These are phyloP conservation scores for Arthrobotrys iridis DNA, from an alignment of 2,329 filamentous ascomycete species.

Conservation along the genomic window DNA sequence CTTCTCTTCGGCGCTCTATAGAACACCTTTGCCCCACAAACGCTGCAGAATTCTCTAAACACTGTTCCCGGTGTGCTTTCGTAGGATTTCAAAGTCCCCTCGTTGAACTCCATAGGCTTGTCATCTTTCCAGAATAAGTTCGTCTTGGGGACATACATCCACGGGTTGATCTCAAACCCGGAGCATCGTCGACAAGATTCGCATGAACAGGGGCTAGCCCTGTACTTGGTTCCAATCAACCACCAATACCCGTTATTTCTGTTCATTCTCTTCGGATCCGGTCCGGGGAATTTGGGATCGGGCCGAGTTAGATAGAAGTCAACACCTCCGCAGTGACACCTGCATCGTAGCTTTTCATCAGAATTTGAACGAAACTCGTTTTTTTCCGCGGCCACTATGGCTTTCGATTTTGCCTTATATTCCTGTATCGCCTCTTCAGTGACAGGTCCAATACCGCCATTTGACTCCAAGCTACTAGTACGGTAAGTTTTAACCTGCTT, in stretches of 20 bases:
- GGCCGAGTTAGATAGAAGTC: conserved; percentile 40
- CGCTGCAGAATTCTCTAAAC: conserved; percentile 29
- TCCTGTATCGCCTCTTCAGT: neutral
- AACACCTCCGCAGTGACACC: conserved; percentile 41
- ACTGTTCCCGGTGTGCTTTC: conserved; percentile 30
- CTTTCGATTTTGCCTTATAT: conserved; percentile 29
- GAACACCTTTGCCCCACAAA: conserved; percentile 43
- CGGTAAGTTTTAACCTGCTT: conserved; percentile 16
- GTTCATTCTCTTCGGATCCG: conserved; percentile 13
- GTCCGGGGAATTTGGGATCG: neutral
- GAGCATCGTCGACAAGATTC: conserved; percentile 45
- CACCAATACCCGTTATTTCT: conserved; percentile 30
- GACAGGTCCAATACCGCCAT: conserved; percentile 2
- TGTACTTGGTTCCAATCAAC: neutral
- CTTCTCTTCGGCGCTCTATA: conserved; percentile 27
- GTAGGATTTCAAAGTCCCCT: conserved; percentile 41
- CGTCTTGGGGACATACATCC: conserved; percentile 14
- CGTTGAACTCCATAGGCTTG: conserved; percentile 24
- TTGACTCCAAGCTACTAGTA: conserved; percentile 6
- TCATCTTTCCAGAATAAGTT: conserved; percentile 44
- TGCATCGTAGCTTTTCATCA: conserved; percentile 31
- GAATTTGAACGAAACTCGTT: neutral
- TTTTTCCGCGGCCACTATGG: neutral
- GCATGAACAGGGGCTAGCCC: conserved; percentile 22
- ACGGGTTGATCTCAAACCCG: conserved; percentile 34